Evolutionary conservation across 164 flowering plant genomes (phyloP).

Genomic region (Vitis riparia): DNA sequence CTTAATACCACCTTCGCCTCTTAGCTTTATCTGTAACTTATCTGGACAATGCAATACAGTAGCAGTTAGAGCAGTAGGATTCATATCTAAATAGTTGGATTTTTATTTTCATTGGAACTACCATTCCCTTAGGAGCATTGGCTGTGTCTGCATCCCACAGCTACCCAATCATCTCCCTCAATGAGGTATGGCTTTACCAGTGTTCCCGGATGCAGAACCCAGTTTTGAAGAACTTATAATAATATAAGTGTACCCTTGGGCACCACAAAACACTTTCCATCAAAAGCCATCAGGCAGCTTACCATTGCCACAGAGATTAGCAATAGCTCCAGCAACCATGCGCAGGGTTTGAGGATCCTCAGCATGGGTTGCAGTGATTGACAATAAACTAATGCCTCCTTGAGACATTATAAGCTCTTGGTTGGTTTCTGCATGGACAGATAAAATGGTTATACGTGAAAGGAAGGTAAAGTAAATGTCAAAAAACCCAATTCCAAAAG

Average conservation of each 20-base stretch:
- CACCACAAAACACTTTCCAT: too few species aligned
- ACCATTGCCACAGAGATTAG: conserved; percentile 99
- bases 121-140: neutral
- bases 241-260: neutral
- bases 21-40: conserved; percentile 68
- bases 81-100: neutral
- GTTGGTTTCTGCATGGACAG: conserved; percentile 67
- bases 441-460: neutral
- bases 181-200: neutral
- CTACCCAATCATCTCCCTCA: neutral
- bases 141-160: neutral
- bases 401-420: conserved; percentile 96
- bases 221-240: neutral
- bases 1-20: conserved; percentile 91
- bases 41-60: conserved; percentile 42
- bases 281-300: conserved; percentile 18
- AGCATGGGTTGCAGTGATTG: conserved; percentile 77
- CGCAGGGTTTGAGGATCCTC: conserved; percentile 97
- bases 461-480: neutral
- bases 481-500: neutral
- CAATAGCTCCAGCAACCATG: conserved; percentile 99
- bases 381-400: conserved; percentile 82
- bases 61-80: neutral
- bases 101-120: too few species aligned
- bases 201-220: neutral